Conservation (phyloP, 345 rosid species). For the Salix purpurea region DNA sequence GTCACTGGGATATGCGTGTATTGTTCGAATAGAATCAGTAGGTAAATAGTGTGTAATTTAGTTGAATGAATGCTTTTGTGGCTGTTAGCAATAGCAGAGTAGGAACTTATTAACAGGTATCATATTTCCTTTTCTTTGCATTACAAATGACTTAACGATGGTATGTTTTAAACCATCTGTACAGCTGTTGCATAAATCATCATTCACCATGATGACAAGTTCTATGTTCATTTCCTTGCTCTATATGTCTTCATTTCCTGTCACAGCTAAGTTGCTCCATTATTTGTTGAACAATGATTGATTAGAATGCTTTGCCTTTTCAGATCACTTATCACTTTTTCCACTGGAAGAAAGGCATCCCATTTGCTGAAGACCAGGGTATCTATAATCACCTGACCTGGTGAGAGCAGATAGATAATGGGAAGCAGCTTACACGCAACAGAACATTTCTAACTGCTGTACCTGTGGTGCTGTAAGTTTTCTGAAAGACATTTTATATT, state of each 20-base stretch:
- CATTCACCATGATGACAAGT: background rate
- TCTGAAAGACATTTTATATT: background rate
- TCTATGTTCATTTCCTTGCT: background rate
- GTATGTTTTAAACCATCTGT: background rate
- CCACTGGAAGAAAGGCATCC: slow-evolving; percentile 99
- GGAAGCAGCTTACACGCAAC: slow-evolving; percentile 93
- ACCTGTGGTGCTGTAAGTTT: slow-evolving; percentile 86
- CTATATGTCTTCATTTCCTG: background rate
- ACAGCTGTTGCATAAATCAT: background rate
- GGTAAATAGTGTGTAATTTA: background rate
- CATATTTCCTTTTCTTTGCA: background rate
- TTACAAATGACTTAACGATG: background rate
- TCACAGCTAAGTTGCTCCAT: background rate
- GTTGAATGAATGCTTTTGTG: background rate
- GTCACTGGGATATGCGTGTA: background rate
- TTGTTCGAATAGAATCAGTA: background rate
- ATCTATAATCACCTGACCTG: slow-evolving; percentile 89
- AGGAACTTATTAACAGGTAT: background rate
- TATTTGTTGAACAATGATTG: slow-evolving; percentile 5
- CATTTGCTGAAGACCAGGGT: slow-evolving; percentile 97
- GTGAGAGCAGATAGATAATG: slow-evolving; percentile 98
- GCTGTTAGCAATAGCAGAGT: background rate
- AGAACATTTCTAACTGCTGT: slow-evolving; percentile 88
- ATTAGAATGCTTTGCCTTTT: slow-evolving; percentile 15
- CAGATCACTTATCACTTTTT: slow-evolving; percentile 93